Evolutionary conservation across 2,329 filamentous ascomycete species (phyloP), one percentile per base, ranked within the genome.

Genomic region (Aureobasidium sp.): DNA sequence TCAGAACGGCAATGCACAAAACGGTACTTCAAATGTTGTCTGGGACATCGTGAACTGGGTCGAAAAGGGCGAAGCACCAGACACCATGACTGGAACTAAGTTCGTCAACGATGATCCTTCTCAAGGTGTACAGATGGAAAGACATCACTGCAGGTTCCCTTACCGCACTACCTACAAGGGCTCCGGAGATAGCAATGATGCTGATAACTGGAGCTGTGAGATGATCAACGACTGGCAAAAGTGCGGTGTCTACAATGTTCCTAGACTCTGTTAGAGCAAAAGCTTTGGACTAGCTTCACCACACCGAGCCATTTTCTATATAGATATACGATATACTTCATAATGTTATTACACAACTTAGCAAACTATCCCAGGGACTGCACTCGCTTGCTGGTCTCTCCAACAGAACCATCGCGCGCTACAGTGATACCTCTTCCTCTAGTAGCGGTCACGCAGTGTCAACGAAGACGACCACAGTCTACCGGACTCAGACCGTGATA

Each of bases 1-100:
- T 67, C 30, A 73, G 70, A 62, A 67, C 59, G 32, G 57, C 4
- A 67, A 72, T 2, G 69, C 74, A 49, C 69, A 76, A 54, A 78
- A 80, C 63, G 76, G 77, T 2, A n/a, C 16, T 15, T 21, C 29
- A 6, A 61, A 44, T 15, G 49, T 55, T 2, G 68, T 82, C 29
- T 70, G 75, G 66, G 78, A 77, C 2, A 69, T 81, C 64, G 75
- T 82, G 29, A 66, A 70, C 30, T 82, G 79, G 79, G 77, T 81
- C 1, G 79, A 82, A 64, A 67, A 77, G 9, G 76, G 73, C 0
- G 68, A 64, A 5, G 70, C 69, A 3, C 71, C 71, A 0, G 67
- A 71, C 11, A 71, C 67, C 30, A 69, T 78, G 36, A 69, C 70
- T 13, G 76, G 74, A 5, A 74, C 75, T 3, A 78, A 76, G 59